A percentile compares a stretch with the other conserved stretches of the same genome.
Conservation (phyloP, 768 basidiomycete genomes). For the Kwoniella bestiolae region DNA sequence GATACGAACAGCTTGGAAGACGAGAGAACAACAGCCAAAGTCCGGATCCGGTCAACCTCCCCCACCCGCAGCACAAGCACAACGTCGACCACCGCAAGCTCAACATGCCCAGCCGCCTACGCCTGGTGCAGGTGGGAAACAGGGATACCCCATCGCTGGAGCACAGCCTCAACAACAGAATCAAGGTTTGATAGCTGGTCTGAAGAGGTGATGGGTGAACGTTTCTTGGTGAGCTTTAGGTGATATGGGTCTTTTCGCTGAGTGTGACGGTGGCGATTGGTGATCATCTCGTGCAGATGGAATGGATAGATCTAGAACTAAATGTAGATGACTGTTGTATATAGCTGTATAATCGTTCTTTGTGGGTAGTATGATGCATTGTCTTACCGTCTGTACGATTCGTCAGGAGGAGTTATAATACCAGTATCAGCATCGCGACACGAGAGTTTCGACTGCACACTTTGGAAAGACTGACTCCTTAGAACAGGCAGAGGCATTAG, state of each 20-base stretch:
- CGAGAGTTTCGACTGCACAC: too few species aligned
- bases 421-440: too few species aligned
- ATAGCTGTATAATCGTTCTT: neutral
- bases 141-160: constrained; percentile 22
- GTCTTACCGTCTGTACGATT: too few species aligned
- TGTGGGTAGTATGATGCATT: too few species aligned
- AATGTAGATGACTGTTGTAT: neutral
- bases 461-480: too few species aligned
- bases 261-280: too few species aligned
- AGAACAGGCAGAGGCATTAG: too few species aligned
- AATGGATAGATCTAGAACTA: too few species aligned
- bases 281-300: too few species aligned
- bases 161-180: neutral
- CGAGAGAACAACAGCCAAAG: constrained; percentile 21
- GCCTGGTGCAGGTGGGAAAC: constrained; percentile 21
- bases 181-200: constrained; percentile 36
- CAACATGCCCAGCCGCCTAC: constrained; percentile 32
- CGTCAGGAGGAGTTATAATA: too few species aligned
- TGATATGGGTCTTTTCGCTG: too few species aligned
- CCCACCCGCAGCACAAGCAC: constrained; percentile 11
- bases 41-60: constrained; percentile 6
- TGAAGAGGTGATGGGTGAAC: constrained; percentile 18
- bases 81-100: constrained; percentile 6
- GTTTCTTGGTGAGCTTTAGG: too few species aligned
- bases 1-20: constrained; percentile 48